Conservation (phyloP, 2,329 filamentous ascomycete species). For the Mariannaea elegans region DNA sequence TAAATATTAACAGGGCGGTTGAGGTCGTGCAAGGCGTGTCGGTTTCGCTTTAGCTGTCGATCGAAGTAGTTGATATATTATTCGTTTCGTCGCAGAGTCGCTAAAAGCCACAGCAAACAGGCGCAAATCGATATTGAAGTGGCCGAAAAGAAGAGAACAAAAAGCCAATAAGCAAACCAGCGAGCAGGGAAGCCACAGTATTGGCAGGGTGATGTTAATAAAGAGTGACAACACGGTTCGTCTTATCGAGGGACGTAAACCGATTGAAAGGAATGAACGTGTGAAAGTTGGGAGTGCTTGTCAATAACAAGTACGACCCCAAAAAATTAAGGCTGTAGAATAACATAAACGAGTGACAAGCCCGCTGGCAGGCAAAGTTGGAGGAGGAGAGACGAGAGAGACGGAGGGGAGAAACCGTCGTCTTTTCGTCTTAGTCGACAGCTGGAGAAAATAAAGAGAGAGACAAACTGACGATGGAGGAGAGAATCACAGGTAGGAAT, state of each 20-base stretch:
- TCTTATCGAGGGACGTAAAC: slow-evolving; percentile 25
- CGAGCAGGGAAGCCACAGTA: slow-evolving; percentile 26
- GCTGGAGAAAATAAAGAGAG: slow-evolving; percentile 37
- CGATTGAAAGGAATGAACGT: slow-evolving; percentile 34
- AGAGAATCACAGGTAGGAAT: slow-evolving; percentile 32
- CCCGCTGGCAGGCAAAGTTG: slow-evolving; percentile 62
- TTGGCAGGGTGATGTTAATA: slow-evolving; percentile 26
- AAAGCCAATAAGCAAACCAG: slow-evolving; percentile 34
- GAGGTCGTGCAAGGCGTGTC: slow-evolving; percentile 9
- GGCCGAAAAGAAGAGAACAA: slow-evolving; percentile 21
- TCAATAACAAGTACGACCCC: slow-evolving; percentile 30
- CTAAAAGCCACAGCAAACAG: slow-evolving; percentile 21
- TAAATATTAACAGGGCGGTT: slow-evolving; percentile 20
- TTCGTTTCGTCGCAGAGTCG: slow-evolving; percentile 34
- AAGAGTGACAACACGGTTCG: slow-evolving; percentile 34
- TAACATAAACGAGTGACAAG: slow-evolving; percentile 53
- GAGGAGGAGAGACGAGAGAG: slow-evolving; percentile 26
- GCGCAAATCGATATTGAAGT: slow-evolving; percentile 21
- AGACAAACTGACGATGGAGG: slow-evolving; percentile 45
- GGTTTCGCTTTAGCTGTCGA: slow-evolving; percentile 11
- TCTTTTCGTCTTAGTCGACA: slow-evolving; percentile 47
- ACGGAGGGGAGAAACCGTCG: slow-evolving; percentile 31
- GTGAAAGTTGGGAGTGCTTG: slow-evolving; percentile 23
- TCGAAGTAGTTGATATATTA: slow-evolving; percentile 26
- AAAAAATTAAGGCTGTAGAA: slow-evolving; percentile 33